Conservation (phyloP, 306 rosid genomes). For the Dalbergia cochinchinensis region DNA sequence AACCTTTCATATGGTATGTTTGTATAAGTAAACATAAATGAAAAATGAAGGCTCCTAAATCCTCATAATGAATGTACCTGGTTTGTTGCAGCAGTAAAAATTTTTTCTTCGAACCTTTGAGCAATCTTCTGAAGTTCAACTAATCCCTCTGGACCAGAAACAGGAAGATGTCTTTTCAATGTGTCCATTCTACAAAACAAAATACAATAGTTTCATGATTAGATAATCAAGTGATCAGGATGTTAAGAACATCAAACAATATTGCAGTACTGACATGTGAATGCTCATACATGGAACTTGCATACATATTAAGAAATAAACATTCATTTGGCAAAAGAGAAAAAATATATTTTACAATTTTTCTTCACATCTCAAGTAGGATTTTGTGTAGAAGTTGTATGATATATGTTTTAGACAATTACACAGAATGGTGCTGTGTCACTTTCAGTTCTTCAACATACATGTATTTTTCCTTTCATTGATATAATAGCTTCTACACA, state of each 20-base stretch:
- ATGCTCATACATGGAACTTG: constrained; percentile 30
- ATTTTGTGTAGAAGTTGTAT: constrained; percentile 6
- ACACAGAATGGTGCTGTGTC: not conserved
- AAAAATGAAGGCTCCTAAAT: constrained; percentile 1
- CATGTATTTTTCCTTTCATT: not conserved
- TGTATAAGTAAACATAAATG: constrained; percentile 10
- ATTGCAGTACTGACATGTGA: constrained; percentile 7
- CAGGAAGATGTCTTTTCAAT: constrained; percentile 72
- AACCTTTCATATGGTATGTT: not conserved
- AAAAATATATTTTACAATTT: constrained; percentile 17
- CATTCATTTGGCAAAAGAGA: constrained; percentile 21
- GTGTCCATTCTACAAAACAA: constrained; percentile 70
- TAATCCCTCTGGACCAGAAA: constrained; percentile 69
- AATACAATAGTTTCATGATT: not conserved
- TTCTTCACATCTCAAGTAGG: constrained; percentile 8
- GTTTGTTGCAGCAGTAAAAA: constrained; percentile 64
- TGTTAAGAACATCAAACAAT: not conserved
- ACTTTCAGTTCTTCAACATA: constrained; percentile 13
- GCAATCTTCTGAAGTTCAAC: constrained; percentile 71
- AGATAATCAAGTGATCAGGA: not conserved
- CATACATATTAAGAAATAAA: not conserved
- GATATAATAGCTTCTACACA: not conserved
- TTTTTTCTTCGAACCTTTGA: constrained; percentile 84
- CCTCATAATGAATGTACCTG: constrained; percentile 58
- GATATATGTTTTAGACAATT: not conserved